phyloP scores from a whole-genome alignment of 2,329 filamentous ascomycete genomes.

The Sarocladium oryzae region DNA sequence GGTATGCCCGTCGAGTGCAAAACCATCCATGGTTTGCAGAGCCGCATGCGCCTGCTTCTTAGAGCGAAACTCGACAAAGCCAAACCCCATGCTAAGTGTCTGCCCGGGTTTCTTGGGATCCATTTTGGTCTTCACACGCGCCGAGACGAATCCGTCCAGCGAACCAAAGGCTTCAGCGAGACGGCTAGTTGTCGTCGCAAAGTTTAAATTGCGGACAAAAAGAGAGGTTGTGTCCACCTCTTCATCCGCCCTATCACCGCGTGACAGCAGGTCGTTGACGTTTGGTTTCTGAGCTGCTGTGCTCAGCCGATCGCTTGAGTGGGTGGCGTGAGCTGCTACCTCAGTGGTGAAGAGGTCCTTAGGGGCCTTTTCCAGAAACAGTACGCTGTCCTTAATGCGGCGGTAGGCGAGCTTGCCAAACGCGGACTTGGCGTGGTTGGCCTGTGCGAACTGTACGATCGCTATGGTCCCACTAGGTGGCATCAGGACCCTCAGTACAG shows the following conservation, averaged over 20 bases:
- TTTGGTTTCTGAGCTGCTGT: slow-evolving; percentile 12
- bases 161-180: slow-evolving; percentile 73
- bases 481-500: slow-evolving; percentile 77
- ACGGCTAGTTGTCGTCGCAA: slow-evolving; percentile 71
- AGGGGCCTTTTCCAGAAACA: slow-evolving; percentile 92
- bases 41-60: slow-evolving; percentile 75
- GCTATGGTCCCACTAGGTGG: slow-evolving; percentile 90
- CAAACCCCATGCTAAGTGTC: slow-evolving; percentile 93
- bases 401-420: slow-evolving; percentile 83
- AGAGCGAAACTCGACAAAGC: slow-evolving; percentile 82
- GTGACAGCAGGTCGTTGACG: slow-evolving; percentile 8
- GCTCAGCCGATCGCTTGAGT: slow-evolving; percentile 15
- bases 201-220: slow-evolving; percentile 92
- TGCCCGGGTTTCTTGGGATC: slow-evolving; percentile 88
- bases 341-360: slow-evolving; percentile 62
- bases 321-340: slow-evolving; percentile 14
- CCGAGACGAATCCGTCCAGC: slow-evolving; percentile 82
- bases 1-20: slow-evolving; percentile 79
- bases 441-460: slow-evolving; percentile 79
- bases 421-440: slow-evolving; percentile 73
- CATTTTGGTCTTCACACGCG: slow-evolving; percentile 84
- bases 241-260: slow-evolving; percentile 40
- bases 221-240: slow-evolving; percentile 66
- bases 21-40: slow-evolving; percentile 78
- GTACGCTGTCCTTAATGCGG: slow-evolving; percentile 80